Percentiles rank a stretch among this genome's conserved stretches.
phyloP scores from a whole-genome alignment of 106 monocot genomes.

The Dioscorea alata region DNA sequence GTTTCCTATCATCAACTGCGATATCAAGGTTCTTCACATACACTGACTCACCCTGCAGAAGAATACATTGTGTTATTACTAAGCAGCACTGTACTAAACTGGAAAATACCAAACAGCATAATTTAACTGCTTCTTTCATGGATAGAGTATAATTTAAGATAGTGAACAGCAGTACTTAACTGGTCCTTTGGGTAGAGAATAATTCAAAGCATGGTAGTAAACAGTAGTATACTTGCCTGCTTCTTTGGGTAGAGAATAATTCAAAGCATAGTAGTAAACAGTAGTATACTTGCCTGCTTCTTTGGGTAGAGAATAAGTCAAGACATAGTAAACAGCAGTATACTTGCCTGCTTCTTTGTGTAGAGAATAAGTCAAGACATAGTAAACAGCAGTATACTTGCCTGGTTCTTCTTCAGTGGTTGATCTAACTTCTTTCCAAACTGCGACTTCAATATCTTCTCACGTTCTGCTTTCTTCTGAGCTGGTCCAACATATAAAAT shows the following conservation, averaged over 20 bases:
- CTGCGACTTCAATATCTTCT: conserved; percentile 12
- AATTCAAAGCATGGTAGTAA: too few relatives aligned
- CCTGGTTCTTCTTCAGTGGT: background rate
- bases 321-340: background rate
- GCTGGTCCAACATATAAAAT: conserved; percentile 44
- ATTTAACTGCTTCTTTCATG: too few relatives aligned
- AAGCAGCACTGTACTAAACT: too few relatives aligned
- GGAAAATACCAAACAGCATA: too few relatives aligned
- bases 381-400: background rate
- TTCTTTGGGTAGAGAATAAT: background rate
- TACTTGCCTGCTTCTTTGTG: background rate
- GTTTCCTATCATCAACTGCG: conserved; percentile 18
- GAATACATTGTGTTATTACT: background rate
- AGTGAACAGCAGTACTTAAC: too few relatives aligned
- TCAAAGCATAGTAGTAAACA: background rate
- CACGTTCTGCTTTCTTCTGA: conserved; percentile 42
- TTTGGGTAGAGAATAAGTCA: background rate
- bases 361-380: background rate
- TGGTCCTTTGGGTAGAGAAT: background rate
- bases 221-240: background rate
- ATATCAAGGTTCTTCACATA: conserved; percentile 44
- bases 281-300: background rate
- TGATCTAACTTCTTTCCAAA: background rate
- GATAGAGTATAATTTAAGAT: background rate
- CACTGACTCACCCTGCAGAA: conserved; percentile 32